Base-by-base conservation (phyloP, 2,329 filamentous ascomycete genomes). In the Diaporthe sp. region DNA sequence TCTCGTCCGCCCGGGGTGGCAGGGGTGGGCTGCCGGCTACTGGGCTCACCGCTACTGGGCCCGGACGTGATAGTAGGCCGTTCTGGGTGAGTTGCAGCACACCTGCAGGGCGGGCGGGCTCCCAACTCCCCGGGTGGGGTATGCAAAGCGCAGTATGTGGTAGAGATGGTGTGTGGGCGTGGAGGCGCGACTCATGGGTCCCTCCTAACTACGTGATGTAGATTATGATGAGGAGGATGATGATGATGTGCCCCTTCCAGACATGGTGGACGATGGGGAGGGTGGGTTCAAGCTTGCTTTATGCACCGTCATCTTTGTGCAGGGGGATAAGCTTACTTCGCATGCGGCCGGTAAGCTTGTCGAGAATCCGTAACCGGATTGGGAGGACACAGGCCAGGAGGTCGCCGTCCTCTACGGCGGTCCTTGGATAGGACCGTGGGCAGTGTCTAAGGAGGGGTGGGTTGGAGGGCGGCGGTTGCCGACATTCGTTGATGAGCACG, bases 31-130 rank as follows among this genome's bases (percentile, higher is more conserved):
- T 47, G 30, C 30, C 13, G 44, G 44, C 22, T 35, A 51, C 22
- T 47, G 47, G 35, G 35, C 73, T 75, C 73, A 75, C 73, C 73
- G 73, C 73, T 47, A 71, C 66, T 75, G 66, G 32, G 32, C 61
- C 35, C 39, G 19, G 42, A 47, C 22, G 32, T 47, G 39, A 42
- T 44, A 12, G 27, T 63, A 13, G 19, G n/a, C 73, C 65, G 58
- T 58, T 73, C 42, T 66, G 71, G 58, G 71, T 47, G 59, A 37
- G 55, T 53, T 75, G 73, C 73, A 75, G 73, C 55, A 59, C 42
- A 70, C 63, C 39, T 75, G 73, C 63, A 70, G 61, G 58, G 37
- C 66, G 44, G 51, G 55, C 56, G 50, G 32, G 32, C 12, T 44
- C 58, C 32, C 37, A 68, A 30, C 32, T 30, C 70, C 32, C 61